Percentiles rank a stretch among this genome's conserved stretches.
These are phyloP conservation scores for Saccharata proteae DNA, from an alignment of 2,329 filamentous ascomycete genomes.

Conservation along the genomic window DNA sequence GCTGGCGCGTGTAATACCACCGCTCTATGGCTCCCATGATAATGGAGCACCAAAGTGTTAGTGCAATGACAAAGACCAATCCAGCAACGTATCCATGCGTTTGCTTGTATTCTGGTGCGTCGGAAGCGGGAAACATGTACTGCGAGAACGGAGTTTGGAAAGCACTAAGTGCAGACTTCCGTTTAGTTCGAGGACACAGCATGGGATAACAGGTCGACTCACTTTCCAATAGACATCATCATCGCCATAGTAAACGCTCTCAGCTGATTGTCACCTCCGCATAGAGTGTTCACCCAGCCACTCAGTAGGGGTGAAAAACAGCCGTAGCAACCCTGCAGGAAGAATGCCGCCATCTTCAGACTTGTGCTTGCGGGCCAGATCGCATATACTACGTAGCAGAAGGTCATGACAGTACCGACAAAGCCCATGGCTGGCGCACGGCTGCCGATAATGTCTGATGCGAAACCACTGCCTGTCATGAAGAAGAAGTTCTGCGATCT, in stretches of 20 bases:
- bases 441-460: slow-evolving; percentile 22
- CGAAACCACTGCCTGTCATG: slow-evolving; percentile 20
- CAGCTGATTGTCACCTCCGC: slow-evolving; percentile 32
- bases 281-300: slow-evolving; percentile 30
- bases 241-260: slow-evolving; percentile 27
- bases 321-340: slow-evolving; percentile 29
- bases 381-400: slow-evolving; percentile 26
- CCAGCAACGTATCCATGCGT: slow-evolving; percentile 8
- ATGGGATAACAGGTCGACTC: not conserved
- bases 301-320: slow-evolving; percentile 31
- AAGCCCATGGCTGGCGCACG: slow-evolving; percentile 26
- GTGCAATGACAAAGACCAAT: slow-evolving; percentile 10
- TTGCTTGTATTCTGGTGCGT: slow-evolving; percentile 8
- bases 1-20: slow-evolving; percentile 4
- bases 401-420: slow-evolving; percentile 23
- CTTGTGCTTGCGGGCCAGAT: slow-evolving; percentile 27
- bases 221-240: slow-evolving; percentile 9
- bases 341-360: slow-evolving; percentile 29
- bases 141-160: slow-evolving; percentile 10
- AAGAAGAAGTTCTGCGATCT: slow-evolving; percentile 33
- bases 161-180: not conserved
- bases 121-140: slow-evolving; percentile 9
- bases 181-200: not conserved
- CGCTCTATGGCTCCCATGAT: slow-evolving; percentile 2
- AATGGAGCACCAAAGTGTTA: slow-evolving; percentile 8